Conservation (phyloP, 2,329 filamentous ascomycete genomes). For the Beauveria sp. region DNA sequence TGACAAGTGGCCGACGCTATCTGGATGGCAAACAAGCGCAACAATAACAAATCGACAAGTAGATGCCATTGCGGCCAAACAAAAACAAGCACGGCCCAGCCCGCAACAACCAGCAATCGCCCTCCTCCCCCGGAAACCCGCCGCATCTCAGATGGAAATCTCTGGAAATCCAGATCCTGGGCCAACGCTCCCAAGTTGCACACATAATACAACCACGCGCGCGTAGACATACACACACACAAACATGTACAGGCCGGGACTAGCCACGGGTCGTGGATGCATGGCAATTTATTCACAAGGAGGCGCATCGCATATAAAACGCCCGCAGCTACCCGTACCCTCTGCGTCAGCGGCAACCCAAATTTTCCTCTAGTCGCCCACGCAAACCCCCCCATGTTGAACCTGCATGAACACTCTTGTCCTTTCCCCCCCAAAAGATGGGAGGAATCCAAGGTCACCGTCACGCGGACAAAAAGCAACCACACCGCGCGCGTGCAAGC, state of each 20-base stretch:
- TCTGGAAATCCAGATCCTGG: conserved; percentile 5
- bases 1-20: no score
- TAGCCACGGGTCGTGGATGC: neutral
- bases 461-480: neutral
- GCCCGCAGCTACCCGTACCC: conserved; percentile 8
- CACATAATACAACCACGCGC: neutral
- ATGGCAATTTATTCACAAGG: neutral
- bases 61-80: no score
- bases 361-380: no score
- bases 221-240: neutral
- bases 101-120: neutral
- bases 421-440: neutral
- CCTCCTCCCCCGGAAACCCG: neutral
- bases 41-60: neutral
- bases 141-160: conserved; percentile 6
- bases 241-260: neutral
- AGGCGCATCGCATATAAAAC: neutral
- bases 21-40: neutral
- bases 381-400: neutral
- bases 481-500: neutral
- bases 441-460: neutral
- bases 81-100: neutral
- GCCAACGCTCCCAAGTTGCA: neutral
- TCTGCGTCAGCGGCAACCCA: neutral
- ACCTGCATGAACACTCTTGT: neutral